Percentiles rank a stretch among this genome's conserved stretches.
Evolutionary conservation across 257 asterid species (phyloP).

Genomic region (Catharanthus roseus): DNA sequence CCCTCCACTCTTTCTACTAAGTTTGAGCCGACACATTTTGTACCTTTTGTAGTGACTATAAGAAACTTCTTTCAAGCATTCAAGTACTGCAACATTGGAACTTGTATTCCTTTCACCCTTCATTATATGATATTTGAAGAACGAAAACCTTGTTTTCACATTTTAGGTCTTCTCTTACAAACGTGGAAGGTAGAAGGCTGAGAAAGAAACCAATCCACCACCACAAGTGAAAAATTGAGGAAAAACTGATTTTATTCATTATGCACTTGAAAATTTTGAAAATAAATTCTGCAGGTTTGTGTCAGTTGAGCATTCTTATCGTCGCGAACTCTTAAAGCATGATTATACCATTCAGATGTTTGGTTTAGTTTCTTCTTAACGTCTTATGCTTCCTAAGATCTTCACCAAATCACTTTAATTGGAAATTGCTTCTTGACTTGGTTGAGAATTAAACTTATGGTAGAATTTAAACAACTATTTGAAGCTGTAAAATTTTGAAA

Average conservation of each 20-base stretch:
- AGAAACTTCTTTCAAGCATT: not conserved
- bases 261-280: not conserved
- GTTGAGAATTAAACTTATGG: not conserved
- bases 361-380: not conserved
- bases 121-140: not conserved
- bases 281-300: not conserved
- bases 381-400: not conserved
- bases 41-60: not conserved
- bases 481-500: not conserved
- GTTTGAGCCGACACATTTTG: not conserved
- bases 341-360: not conserved
- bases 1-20: not conserved
- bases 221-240: not conserved
- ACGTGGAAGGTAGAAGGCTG: not conserved
- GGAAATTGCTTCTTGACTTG: not conserved
- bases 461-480: not conserved
- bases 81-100: not conserved
- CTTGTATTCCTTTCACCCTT: no score
- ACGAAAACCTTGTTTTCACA: not conserved
- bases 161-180: not conserved
- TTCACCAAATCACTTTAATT: not conserved
- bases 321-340: not conserved
- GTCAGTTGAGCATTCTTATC: not conserved
- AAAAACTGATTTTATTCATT: not conserved
- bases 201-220: not conserved